Percentiles rank a stretch among this genome's conserved stretches.
phyloP scores from a whole-genome alignment of 1,284 basidiomycete species.

The Malassezia arunalokei region DNA sequence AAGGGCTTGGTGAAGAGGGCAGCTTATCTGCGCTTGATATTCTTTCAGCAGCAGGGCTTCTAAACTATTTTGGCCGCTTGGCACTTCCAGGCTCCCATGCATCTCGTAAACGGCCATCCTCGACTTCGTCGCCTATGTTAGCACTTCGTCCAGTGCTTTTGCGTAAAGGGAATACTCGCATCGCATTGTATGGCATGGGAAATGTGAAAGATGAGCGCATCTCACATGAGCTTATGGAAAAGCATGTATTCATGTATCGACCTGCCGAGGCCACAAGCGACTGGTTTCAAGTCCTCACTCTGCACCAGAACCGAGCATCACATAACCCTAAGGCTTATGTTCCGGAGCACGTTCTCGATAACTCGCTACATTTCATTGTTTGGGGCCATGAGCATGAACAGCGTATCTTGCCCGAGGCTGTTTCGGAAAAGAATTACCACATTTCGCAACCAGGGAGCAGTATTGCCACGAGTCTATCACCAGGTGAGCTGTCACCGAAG shows the following conservation, averaged over 20 bases:
- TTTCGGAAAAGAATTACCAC: slow-evolving; percentile 78
- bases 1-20: slow-evolving; percentile 74
- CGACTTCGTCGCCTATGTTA: slow-evolving; percentile 54
- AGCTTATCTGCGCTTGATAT: slow-evolving; percentile 89
- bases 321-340: slow-evolving; percentile 85
- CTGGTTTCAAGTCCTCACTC: slow-evolving; percentile 87
- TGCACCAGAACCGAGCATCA: slow-evolving; percentile 96
- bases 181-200: slow-evolving; percentile 87
- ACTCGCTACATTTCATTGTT: slow-evolving; percentile 79
- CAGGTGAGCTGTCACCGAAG: slow-evolving; percentile 32
- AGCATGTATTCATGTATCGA: slow-evolving; percentile 90
- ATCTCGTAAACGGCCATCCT: slow-evolving; percentile 12
- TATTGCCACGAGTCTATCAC: slow-evolving; percentile 65
- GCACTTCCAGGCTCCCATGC: slow-evolving; percentile 47
- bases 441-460: slow-evolving; percentile 91
- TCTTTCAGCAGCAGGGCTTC: slow-evolving; percentile 77
- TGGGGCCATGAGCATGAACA: slow-evolving; percentile 99
- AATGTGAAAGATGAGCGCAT: slow-evolving; percentile 92
- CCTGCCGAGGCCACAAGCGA: slow-evolving; percentile 61
- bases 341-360: slow-evolving; percentile 92
- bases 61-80: slow-evolving; percentile 93
- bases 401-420: slow-evolving; percentile 73
- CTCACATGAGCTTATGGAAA: slow-evolving; percentile 85
- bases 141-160: slow-evolving; percentile 79
- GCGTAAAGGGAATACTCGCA: slow-evolving; percentile 69